Conservation (phyloP, 1,284 basidiomycete species). For the Hymenochaete sp. region DNA sequence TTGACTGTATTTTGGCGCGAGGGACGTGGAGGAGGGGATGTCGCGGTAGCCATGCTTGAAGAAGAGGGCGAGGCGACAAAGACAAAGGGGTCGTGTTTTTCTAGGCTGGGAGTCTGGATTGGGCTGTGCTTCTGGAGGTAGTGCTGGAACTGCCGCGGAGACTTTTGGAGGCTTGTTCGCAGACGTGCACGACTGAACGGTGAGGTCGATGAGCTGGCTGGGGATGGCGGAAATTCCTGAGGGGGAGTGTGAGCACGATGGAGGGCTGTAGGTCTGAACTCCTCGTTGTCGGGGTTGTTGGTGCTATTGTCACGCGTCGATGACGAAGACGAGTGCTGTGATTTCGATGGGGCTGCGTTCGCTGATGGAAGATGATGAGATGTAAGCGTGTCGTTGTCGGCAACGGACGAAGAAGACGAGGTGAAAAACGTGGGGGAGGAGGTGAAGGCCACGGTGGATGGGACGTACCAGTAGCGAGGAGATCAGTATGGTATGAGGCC, state of each 20-base stretch:
- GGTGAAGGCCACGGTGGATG: too few relatives aligned
- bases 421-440: too few relatives aligned
- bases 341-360: background rate
- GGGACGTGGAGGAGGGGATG: conserved; percentile 59
- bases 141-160: conserved; percentile 11
- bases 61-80: background rate
- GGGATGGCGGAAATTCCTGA: conserved; percentile 26
- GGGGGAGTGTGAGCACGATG: conserved; percentile 17
- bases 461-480: conserved; percentile 47
- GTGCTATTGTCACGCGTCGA: conserved; percentile 13
- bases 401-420: conserved; percentile 4
- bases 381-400: background rate
- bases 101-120: background rate
- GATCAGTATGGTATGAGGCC: conserved; percentile 44
- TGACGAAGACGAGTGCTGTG: background rate
- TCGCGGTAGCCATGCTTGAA: conserved; percentile 10
- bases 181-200: conserved; percentile 7
- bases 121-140: background rate
- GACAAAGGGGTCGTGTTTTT: background rate
- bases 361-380: conserved; percentile 21
- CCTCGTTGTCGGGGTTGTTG: conserved; percentile 1
- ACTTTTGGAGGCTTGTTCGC: conserved; percentile 16
- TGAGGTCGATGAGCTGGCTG: conserved; percentile 26
- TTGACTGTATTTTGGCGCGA: conserved; percentile 75
- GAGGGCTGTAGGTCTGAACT: conserved; percentile 13